Conservation (phyloP, 2,329 filamentous ascomycete species). For the Thyridium curvatum region DNA sequence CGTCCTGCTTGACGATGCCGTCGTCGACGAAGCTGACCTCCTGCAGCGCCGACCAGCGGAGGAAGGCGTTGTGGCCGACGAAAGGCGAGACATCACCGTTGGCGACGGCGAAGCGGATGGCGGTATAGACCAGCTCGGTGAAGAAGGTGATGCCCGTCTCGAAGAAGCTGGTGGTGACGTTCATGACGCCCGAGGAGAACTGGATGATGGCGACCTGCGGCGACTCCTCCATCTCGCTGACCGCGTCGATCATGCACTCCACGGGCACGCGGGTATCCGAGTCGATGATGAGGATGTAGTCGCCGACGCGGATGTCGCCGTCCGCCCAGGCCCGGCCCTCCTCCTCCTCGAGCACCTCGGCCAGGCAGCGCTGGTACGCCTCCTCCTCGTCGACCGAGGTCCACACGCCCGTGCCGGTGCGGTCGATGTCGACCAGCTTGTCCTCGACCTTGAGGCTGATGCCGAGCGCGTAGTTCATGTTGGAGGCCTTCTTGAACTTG, state of each 20-base stretch:
- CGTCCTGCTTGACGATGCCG: conserved; percentile 30
- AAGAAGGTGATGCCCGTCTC: conserved; percentile 67
- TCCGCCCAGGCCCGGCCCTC: conserved; percentile 72
- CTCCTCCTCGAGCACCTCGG: conserved; percentile 55
- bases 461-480: conserved; percentile 67
- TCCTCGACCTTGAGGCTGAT: conserved; percentile 66
- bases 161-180: conserved; percentile 68
- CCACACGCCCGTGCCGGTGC: conserved; percentile 48
- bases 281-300: conserved; percentile 75
- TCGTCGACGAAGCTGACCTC: conserved; percentile 65
- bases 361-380: conserved; percentile 60
- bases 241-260: conserved; percentile 73
- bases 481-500: conserved; percentile 66
- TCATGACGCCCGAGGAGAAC: conserved; percentile 73
- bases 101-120: conserved; percentile 70
- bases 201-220: conserved; percentile 76
- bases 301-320: conserved; percentile 78
- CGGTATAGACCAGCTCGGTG: conserved; percentile 69
- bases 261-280: conserved; percentile 73
- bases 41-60: conserved; percentile 71
- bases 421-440: conserved; percentile 51
- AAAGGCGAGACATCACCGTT: conserved; percentile 74
- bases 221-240: conserved; percentile 75
- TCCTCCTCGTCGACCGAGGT: conserved; percentile 61
- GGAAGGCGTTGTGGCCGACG: conserved; percentile 73